Conservation (phyloP, 805 yeast species). For the Kazachstania martiniae region DNA sequence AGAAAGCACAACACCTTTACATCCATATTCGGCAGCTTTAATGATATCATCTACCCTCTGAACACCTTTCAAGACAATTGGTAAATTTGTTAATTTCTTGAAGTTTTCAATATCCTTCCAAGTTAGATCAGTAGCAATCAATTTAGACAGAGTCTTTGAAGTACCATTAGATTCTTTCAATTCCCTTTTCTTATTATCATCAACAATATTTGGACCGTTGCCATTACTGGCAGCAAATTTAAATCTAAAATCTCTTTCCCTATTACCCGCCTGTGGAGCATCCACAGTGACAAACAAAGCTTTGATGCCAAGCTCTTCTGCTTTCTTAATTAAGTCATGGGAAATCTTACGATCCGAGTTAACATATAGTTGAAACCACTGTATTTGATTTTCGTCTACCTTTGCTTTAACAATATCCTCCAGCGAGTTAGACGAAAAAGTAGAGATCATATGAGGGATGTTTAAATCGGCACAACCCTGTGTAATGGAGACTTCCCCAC, state of each 20-base stretch:
- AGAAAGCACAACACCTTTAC: conserved; percentile 65
- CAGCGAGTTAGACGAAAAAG: conserved; percentile 76
- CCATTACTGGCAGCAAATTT: conserved; percentile 35
- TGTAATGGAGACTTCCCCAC: conserved; percentile 32
- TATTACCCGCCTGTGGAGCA: conserved; percentile 83
- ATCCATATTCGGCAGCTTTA: conserved; percentile 58
- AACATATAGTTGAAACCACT: conserved; percentile 85
- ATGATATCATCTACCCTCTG: conserved; percentile 72
- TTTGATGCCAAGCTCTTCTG: conserved; percentile 61
- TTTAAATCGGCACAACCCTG: conserved; percentile 37
- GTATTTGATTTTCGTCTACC: conserved; percentile 49
- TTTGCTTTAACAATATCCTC: conserved; percentile 75
- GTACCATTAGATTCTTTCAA: conserved; percentile 56
- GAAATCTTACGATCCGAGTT: conserved; percentile 65
- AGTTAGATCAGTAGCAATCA: conserved; percentile 56
- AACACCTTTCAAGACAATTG: conserved; percentile 68
- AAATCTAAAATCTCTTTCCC: conserved; percentile 75
- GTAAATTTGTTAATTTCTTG: conserved; percentile 44
- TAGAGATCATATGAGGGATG: conserved; percentile 74
- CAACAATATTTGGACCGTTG: conserved; percentile 29
- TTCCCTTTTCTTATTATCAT: conserved; percentile 36
- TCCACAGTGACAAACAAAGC: conserved; percentile 85
- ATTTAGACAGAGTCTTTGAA: conserved; percentile 69
- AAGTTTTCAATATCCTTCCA: conserved; percentile 59
- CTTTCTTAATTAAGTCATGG: conserved; percentile 48